A percentile compares a stretch with the other conserved stretches of the same genome.
Conservation (phyloP, 306 rosid species). For the Arachis stenosperma region DNA sequence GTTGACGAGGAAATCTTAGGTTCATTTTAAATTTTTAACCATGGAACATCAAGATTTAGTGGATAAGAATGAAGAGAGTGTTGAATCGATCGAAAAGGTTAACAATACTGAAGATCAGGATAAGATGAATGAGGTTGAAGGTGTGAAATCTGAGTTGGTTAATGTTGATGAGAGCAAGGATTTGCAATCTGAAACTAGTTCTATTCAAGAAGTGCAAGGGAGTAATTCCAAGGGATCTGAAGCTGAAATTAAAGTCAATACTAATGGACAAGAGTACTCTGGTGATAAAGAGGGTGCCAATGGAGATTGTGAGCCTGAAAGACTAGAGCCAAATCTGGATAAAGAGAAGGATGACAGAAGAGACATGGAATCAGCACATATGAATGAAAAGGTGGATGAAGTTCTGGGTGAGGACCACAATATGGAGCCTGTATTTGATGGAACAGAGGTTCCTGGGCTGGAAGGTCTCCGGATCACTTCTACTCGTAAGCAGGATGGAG, state of each 20-base stretch:
- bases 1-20: constrained; percentile 3
- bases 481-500: constrained; percentile 50
- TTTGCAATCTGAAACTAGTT: no score
- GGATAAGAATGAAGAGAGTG: constrained; percentile 38
- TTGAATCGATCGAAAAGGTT: constrained; percentile 43
- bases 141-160: constrained; percentile 30
- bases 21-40: constrained; percentile 5
- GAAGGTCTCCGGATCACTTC: constrained; percentile 61
- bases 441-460: constrained; percentile 75
- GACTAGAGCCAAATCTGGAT: constrained; percentile 41
- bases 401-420: constrained; percentile 58
- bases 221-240: no score
- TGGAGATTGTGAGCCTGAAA: constrained; percentile 39
- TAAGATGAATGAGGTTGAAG: constrained; percentile 1
- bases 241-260: constrained; percentile 25
- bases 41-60: constrained; percentile 51
- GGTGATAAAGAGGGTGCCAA: constrained; percentile 38
- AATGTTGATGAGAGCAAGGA: no score
- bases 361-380: constrained; percentile 38
- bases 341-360: constrained; percentile 32
- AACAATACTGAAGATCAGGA: constrained; percentile 43
- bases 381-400: constrained; percentile 47
- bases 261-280: constrained; percentile 29
- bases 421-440: constrained; percentile 81
- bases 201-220: constrained; percentile 19